These are phyloP conservation scores for Ceratopteris richardii DNA, from an alignment of 75 land plant species.

Conservation along the genomic window DNA sequence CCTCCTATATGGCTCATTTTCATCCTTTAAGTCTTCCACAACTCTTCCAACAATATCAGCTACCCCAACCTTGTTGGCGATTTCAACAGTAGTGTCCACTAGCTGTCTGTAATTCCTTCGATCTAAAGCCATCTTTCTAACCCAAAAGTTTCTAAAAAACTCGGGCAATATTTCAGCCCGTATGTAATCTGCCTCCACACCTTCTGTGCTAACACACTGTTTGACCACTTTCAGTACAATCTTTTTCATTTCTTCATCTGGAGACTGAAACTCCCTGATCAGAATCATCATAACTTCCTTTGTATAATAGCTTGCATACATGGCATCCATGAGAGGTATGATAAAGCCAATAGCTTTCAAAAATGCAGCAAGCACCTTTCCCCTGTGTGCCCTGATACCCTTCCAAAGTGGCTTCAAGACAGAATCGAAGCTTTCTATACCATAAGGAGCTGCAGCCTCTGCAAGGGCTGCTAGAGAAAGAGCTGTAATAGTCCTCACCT, in stretches of 20 bases:
- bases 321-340: conserved; percentile 95
- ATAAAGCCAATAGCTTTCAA: conserved; percentile 96
- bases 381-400: conserved; percentile 90
- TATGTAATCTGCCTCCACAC: conserved; percentile 95
- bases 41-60: conserved; percentile 93
- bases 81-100: conserved; percentile 95
- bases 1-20: conserved; percentile 91
- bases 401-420: conserved; percentile 99
- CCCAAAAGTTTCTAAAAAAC: conserved; percentile 91
- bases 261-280: conserved; percentile 95
- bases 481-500: conserved; percentile 94
- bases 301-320: conserved; percentile 93
- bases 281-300: conserved; percentile 92
- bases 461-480: conserved; percentile 93
- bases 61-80: conserved; percentile 98
- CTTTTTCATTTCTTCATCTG: conserved; percentile 99
- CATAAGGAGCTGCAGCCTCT: conserved; percentile 97
- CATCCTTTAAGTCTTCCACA: conserved; percentile 97
- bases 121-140: conserved; percentile 94
- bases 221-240: conserved; percentile 96
- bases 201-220: conserved; percentile 99
- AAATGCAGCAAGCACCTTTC: conserved; percentile 96
- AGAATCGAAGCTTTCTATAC: conserved; percentile 97
- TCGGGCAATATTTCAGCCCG: conserved; percentile 81
- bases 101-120: conserved; percentile 92